Evolutionary conservation across 148 eudicot species (phyloP).

Genomic region (Vaccinium macrocarpon): DNA sequence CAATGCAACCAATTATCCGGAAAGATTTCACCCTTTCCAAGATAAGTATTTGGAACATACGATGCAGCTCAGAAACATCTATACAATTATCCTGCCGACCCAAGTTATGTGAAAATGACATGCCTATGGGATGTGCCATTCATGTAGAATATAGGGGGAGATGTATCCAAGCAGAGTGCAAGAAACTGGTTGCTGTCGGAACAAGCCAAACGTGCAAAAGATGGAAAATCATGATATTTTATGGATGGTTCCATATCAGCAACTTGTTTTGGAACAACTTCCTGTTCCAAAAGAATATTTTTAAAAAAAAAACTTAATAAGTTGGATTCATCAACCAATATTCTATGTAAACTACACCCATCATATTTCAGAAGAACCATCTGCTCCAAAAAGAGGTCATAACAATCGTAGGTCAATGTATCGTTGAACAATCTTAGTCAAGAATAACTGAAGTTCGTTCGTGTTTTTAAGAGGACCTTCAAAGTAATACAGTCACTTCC

Average conservation of each 20-base stretch:
- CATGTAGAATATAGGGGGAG: slow-evolving; percentile 91
- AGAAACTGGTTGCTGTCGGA: slow-evolving; percentile 93
- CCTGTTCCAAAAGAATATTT: slow-evolving; percentile 35
- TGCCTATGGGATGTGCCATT: slow-evolving; percentile 95
- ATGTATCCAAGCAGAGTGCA: slow-evolving; percentile 88
- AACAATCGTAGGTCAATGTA: not conserved
- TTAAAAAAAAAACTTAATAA: not conserved
- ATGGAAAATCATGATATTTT: slow-evolving; percentile 61
- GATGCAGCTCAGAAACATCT: slow-evolving; percentile 1
- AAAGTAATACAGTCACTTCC: not conserved
- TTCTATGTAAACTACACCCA: not conserved
- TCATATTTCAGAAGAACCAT: not conserved
- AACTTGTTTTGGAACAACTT: slow-evolving; percentile 78
- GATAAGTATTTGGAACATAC: not conserved
- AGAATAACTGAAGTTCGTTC: not conserved
- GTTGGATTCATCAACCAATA: not conserved
- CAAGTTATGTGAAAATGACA: slow-evolving; percentile 17
- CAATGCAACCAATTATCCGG: slow-evolving; percentile 84
- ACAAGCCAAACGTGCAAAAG: slow-evolving; percentile 71
- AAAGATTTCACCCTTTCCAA: slow-evolving; percentile 21
- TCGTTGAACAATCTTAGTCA: not conserved
- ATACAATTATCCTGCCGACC: not conserved
- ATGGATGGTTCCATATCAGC: slow-evolving; percentile 86
- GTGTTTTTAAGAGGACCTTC: not conserved
- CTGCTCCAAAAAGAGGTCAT: not conserved